Evolutionary conservation across 176 grass and related monocot species (phyloP).

Genomic region (Dactylis glomerata): DNA sequence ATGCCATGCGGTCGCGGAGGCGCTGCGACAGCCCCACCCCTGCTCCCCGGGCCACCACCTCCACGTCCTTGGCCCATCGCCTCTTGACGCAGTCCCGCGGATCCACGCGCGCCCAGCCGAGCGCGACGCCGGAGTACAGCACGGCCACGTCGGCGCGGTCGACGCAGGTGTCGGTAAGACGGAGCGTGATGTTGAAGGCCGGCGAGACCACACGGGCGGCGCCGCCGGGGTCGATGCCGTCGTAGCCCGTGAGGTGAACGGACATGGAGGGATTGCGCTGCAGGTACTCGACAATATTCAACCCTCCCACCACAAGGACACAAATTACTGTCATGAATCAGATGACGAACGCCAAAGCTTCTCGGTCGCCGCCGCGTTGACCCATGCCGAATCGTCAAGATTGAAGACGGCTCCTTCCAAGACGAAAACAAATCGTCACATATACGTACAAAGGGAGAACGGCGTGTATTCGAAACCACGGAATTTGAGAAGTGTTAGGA

Average conservation of each 20-base stretch:
- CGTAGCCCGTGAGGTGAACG: conserved; percentile 18
- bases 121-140: conserved; percentile 27
- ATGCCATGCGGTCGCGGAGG: conserved; percentile 13
- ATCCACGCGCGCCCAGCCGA: conserved; percentile 33
- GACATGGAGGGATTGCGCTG: background rate
- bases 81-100: conserved; percentile 19
- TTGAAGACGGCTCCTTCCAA: background rate
- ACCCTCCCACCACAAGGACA: background rate
- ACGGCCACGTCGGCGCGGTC: conserved; percentile 15
- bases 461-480: background rate
- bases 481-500: background rate
- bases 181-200: conserved; percentile 28
- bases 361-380: background rate
- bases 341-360: too few relatives aligned
- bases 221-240: conserved; percentile 18
- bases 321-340: too few relatives aligned
- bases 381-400: background rate
- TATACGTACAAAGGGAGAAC: background rate
- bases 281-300: background rate
- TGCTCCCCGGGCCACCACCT: background rate
- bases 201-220: conserved; percentile 20
- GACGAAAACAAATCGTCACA: background rate
- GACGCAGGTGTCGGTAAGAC: conserved; percentile 19
- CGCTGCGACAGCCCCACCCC: conserved; percentile 8
- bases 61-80: conserved; percentile 4